Conservation (phyloP, 345 rosid genomes). For the Durio zibethinus region DNA sequence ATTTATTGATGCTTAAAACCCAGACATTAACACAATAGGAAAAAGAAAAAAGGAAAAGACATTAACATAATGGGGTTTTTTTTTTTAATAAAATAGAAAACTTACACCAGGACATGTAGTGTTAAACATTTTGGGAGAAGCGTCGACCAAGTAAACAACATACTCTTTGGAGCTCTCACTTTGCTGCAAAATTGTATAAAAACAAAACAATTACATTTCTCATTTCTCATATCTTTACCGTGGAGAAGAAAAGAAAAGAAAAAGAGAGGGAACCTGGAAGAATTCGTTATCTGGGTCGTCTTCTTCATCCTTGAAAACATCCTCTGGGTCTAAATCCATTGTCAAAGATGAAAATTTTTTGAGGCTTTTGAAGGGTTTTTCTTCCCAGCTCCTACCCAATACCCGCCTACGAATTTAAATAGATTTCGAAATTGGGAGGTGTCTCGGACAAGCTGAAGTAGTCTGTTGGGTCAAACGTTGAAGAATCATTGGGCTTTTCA, state of each 20-base stretch:
- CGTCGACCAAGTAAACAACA: constrained; percentile 73
- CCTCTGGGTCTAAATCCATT: constrained; percentile 86
- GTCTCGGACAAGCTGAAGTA: not conserved
- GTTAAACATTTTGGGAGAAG: constrained; percentile 83
- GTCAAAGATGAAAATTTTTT: not conserved
- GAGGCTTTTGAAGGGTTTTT: not conserved
- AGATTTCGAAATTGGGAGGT: not conserved
- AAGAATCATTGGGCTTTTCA: not conserved
- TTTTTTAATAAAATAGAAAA: not conserved
- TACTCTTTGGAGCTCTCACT: constrained; percentile 67
- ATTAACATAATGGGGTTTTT: too few species aligned
- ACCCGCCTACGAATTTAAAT: constrained; percentile 4
- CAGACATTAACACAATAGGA: too few species aligned
- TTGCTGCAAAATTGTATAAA: constrained; percentile 34
- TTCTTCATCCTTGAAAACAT: constrained; percentile 85
- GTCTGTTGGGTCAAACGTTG: too few species aligned
- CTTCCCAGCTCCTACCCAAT: not conserved
- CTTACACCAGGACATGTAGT: constrained; percentile 54
- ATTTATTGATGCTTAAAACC: too few species aligned
- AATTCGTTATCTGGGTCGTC: constrained; percentile 62
- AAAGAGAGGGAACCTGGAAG: constrained; percentile 41
- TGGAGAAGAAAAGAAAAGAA: not conserved
- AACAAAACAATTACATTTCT: not conserved
- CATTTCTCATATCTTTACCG: not conserved
- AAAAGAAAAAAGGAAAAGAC: too few species aligned